These are phyloP conservation scores for Arthrobotrys conoides DNA, from an alignment of 2,329 filamentous ascomycete species.

Conservation along the genomic window DNA sequence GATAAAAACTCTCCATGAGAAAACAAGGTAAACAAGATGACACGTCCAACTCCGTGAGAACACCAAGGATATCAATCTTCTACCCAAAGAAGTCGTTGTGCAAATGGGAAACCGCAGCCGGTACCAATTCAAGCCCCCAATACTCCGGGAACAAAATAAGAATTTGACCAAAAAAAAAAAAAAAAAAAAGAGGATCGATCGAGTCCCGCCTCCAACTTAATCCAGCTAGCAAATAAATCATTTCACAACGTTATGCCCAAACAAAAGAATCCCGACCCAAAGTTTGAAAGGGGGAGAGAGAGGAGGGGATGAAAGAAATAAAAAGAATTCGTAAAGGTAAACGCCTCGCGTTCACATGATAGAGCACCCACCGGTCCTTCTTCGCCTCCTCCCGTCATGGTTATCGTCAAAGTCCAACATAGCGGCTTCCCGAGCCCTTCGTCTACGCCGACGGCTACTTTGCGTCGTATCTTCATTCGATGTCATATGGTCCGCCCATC, in stretches of 20 bases:
- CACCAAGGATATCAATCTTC: constrained; percentile 38
- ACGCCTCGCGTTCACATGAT: constrained; percentile 45
- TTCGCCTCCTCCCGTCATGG: constrained; percentile 35
- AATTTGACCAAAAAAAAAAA: constrained; percentile 3
- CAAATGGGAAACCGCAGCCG: constrained; percentile 11
- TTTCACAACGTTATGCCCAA: constrained; percentile 5
- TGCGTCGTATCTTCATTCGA: constrained; percentile 83
- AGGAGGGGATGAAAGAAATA: not conserved
- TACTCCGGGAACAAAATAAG: constrained; percentile 22
- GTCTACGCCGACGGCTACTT: constrained; percentile 76
- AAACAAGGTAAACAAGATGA: not conserved
- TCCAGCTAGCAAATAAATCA: constrained; percentile 27
- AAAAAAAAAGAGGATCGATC: constrained; percentile 8
- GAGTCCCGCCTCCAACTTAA: constrained; percentile 29
- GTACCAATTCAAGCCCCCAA: constrained; percentile 12
- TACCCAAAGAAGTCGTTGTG: constrained; percentile 22
- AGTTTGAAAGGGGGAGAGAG: not conserved
- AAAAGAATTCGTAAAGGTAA: constrained; percentile 19
- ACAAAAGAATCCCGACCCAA: not conserved
- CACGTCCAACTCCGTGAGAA: constrained; percentile 35
- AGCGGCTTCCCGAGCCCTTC: constrained; percentile 85
- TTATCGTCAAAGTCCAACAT: constrained; percentile 81
- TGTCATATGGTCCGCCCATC: constrained; percentile 96
- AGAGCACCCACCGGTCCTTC: constrained; percentile 48
- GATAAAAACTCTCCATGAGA: constrained; percentile 2